Conservation (phyloP, 2,329 filamentous ascomycete species). For the Catunica adiposa region DNA sequence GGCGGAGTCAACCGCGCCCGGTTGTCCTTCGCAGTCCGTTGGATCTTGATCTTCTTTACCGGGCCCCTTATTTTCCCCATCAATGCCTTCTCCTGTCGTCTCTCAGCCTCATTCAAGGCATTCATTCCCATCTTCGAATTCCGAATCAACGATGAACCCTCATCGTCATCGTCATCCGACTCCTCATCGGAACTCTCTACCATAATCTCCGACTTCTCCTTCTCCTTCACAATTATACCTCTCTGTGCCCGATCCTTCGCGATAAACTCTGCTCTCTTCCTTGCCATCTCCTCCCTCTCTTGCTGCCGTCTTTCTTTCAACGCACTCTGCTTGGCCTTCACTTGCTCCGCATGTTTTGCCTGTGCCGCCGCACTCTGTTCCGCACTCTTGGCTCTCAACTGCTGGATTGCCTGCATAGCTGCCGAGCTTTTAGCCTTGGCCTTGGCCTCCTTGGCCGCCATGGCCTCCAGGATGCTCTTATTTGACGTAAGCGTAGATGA, state of each 20-base stretch:
- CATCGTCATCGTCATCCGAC: constrained; percentile 31
- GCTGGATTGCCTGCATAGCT: constrained; percentile 13
- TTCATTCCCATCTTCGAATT: constrained; percentile 32
- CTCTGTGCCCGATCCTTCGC: constrained; percentile 41
- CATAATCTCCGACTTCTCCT: constrained; percentile 53
- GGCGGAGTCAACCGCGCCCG: constrained; percentile 81
- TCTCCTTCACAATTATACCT: constrained; percentile 23
- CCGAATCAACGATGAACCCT: constrained; percentile 32
- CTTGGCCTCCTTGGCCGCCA: constrained; percentile 26
- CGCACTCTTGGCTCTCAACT: constrained; percentile 9
- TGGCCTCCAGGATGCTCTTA: constrained; percentile 28
- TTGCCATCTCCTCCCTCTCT: constrained; percentile 59
- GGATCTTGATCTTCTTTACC: constrained; percentile 66
- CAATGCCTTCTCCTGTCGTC: constrained; percentile 29
- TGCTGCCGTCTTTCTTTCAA: constrained; percentile 57
- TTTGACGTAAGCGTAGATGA: constrained; percentile 31
- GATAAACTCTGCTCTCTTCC: constrained; percentile 54
- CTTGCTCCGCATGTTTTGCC: constrained; percentile 17
- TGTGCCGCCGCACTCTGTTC: constrained; percentile 12
- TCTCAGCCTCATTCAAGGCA: constrained; percentile 31
- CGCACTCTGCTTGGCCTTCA: constrained; percentile 19
- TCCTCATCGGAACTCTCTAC: constrained; percentile 68
- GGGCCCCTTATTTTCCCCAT: constrained; percentile 48
- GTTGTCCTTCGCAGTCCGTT: constrained; percentile 81
- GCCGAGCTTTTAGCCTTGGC: constrained; percentile 17